Evolutionary conservation across 2,329 filamentous ascomycete genomes (phyloP).

Genomic region (Fusarium temperatum): DNA sequence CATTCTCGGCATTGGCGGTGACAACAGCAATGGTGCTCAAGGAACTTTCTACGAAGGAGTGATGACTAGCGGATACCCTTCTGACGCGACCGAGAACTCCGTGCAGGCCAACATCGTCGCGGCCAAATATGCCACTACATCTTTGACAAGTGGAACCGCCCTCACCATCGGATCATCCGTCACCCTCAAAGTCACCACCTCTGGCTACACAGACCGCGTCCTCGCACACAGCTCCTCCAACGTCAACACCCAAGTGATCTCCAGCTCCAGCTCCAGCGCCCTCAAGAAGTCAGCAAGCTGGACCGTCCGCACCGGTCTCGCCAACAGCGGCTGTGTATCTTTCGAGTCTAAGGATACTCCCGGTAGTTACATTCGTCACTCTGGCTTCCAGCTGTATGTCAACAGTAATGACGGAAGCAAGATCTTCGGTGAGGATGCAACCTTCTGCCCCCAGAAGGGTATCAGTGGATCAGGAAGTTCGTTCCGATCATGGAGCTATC

Average conservation of each 20-base stretch:
- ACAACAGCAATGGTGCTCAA: conserved; percentile 12
- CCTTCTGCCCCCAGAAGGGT: conserved; percentile 15
- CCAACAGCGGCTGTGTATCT: conserved; percentile 15
- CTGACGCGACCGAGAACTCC: conserved; percentile 14
- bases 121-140: conserved; percentile 11
- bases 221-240: conserved; percentile 5
- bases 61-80: conserved; percentile 9
- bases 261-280: background rate
- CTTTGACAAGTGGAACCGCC: background rate
- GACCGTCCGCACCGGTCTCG: conserved; percentile 15
- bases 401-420: conserved; percentile 4
- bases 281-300: conserved; percentile 23
- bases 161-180: conserved; percentile 14
- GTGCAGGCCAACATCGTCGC: conserved; percentile 24
- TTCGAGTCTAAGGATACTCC: conserved; percentile 21
- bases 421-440: conserved; percentile 18
- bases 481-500: conserved; percentile 21
- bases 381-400: background rate
- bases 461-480: conserved; percentile 3
- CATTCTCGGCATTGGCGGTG: conserved; percentile 14
- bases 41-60: conserved; percentile 23
- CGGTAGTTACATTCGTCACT: conserved; percentile 12
- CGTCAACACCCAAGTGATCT: conserved; percentile 14
- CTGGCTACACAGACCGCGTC: conserved; percentile 11
- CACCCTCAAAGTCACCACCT: conserved; percentile 3